A percentile compares a stretch with the other conserved stretches of the same genome.
Conservation (phyloP, 2,329 filamentous ascomycete species). For the Elsinoe fawcettii region DNA sequence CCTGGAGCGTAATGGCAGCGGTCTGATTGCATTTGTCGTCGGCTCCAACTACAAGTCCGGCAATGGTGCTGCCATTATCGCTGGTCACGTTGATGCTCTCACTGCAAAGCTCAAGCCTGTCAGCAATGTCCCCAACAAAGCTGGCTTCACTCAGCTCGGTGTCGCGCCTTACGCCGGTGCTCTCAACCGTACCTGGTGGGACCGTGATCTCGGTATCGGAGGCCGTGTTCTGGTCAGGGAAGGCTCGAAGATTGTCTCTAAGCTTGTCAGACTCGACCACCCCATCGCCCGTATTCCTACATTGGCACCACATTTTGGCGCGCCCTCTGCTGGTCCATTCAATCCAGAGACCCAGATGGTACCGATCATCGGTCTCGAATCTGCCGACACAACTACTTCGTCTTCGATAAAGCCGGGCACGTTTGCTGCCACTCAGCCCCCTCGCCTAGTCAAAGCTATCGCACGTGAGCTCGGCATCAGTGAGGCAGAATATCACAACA, state of each 20-base stretch:
- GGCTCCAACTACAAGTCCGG: conserved; percentile 74
- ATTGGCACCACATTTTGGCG: conserved; percentile 87
- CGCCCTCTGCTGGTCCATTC: conserved; percentile 55
- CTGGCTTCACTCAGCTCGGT: conserved; percentile 80
- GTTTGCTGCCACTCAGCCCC: conserved; percentile 78
- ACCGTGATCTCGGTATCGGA: conserved; percentile 84
- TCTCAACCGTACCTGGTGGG: conserved; percentile 91
- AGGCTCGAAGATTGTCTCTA: conserved; percentile 66
- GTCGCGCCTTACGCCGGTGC: conserved; percentile 89
- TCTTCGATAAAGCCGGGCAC: conserved; percentile 42
- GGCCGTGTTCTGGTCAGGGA: conserved; percentile 82
- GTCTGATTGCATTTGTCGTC: conserved; percentile 76
- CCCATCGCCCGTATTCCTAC: conserved; percentile 89
- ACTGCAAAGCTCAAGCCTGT: conserved; percentile 89
- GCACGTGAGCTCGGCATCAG: conserved; percentile 66
- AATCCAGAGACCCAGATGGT: conserved; percentile 92
- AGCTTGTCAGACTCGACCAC: conserved; percentile 87
- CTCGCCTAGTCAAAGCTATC: conserved; percentile 76
- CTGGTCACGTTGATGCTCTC: conserved; percentile 86
- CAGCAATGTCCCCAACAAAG: conserved; percentile 72
- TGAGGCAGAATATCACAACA: conserved; percentile 52
- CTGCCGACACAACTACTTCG: conserved; percentile 42
- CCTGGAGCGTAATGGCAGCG: conserved; percentile 74
- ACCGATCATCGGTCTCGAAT: conserved; percentile 84
- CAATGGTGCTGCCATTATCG: conserved; percentile 80